phyloP scores from a whole-genome alignment of 441 rosid species.

The Adansonia madagascariensis region DNA sequence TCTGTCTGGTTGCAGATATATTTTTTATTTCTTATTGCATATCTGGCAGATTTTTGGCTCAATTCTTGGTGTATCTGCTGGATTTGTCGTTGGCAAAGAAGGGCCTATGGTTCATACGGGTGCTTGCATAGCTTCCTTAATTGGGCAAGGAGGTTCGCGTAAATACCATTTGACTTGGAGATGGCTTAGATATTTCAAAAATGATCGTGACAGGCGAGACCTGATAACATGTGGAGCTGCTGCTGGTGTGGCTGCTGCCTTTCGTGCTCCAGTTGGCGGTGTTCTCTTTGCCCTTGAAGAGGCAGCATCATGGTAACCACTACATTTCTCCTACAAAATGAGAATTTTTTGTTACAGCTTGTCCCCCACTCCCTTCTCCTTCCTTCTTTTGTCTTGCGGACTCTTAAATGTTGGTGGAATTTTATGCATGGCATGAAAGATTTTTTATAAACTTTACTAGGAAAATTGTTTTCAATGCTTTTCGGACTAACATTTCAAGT shows the following conservation, averaged over 20 bases:
- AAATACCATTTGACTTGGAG: constrained; percentile 88
- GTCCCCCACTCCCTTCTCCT: background rate
- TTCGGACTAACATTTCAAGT: background rate
- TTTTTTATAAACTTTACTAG: constrained; percentile 1
- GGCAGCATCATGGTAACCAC: constrained; percentile 83
- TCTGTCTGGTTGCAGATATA: background rate
- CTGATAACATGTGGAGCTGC: constrained; percentile 95
- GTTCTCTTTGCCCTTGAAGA: constrained; percentile 97
- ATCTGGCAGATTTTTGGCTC: constrained; percentile 55
- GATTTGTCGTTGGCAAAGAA: constrained; percentile 94
- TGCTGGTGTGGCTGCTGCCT: constrained; percentile 98
- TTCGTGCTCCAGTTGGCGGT: constrained; percentile 99
- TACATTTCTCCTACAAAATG: background rate
- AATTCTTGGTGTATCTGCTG: constrained; percentile 59
- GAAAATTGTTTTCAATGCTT: background rate
- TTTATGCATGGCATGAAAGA: background rate
- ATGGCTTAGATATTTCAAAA: constrained; percentile 91
- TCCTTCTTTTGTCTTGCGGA: background rate
- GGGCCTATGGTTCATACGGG: constrained; percentile 99
- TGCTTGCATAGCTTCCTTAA: constrained; percentile 87
- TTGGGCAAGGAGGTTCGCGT: constrained; percentile 94
- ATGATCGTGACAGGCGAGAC: constrained; percentile 90
- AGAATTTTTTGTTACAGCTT: background rate
- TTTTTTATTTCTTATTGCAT: background rate
- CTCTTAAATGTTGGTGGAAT: background rate